Conservation (phyloP, 2,329 filamentous ascomycete species). For the Apiospora aurea region DNA sequence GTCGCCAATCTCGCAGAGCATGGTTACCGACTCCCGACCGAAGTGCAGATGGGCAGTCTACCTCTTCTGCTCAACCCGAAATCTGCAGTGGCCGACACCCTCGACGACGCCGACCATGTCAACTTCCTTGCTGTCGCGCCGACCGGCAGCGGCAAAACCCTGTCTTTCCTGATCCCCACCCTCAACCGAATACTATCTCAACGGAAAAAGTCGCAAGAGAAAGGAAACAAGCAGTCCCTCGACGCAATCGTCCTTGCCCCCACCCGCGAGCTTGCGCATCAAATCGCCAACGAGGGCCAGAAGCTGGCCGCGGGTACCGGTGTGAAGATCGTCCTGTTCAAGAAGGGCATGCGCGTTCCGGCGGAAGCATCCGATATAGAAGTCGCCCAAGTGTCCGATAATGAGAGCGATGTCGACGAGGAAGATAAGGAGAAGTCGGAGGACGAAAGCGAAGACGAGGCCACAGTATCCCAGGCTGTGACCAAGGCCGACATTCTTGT, state of each 20-base stretch:
- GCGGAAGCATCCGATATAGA: slow-evolving; percentile 48
- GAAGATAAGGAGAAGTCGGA: slow-evolving; percentile 46
- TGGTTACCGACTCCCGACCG: slow-evolving; percentile 86
- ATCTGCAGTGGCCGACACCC: slow-evolving; percentile 51
- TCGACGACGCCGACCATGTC: slow-evolving; percentile 49
- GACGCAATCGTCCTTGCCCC: slow-evolving; percentile 78
- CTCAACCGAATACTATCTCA: slow-evolving; percentile 76
- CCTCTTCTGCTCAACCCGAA: slow-evolving; percentile 75
- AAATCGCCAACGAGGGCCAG: slow-evolving; percentile 84
- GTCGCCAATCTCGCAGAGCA: slow-evolving; percentile 83
- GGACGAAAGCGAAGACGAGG: slow-evolving; percentile 30
- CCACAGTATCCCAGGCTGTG: slow-evolving; percentile 45
- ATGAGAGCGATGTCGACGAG: slow-evolving; percentile 47
- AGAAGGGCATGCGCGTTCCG: slow-evolving; percentile 79
- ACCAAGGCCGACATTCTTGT: slow-evolving; percentile 82
- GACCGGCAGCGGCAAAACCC: slow-evolving; percentile 94
- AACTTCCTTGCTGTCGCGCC: slow-evolving; percentile 91
- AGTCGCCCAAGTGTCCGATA: slow-evolving; percentile 46
- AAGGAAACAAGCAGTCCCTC: slow-evolving; percentile 53
- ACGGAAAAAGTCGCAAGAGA: slow-evolving; percentile 45
- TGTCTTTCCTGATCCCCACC: slow-evolving; percentile 89
- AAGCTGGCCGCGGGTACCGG: slow-evolving; percentile 82
- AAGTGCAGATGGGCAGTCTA: slow-evolving; percentile 88
- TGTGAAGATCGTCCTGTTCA: slow-evolving; percentile 81
- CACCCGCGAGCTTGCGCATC: slow-evolving; percentile 78